A percentile compares a stretch with the other conserved stretches of the same genome.
Evolutionary conservation across 208 protist genomes (phyloP).

Genomic region (Tritrichomonas foetus): DNA sequence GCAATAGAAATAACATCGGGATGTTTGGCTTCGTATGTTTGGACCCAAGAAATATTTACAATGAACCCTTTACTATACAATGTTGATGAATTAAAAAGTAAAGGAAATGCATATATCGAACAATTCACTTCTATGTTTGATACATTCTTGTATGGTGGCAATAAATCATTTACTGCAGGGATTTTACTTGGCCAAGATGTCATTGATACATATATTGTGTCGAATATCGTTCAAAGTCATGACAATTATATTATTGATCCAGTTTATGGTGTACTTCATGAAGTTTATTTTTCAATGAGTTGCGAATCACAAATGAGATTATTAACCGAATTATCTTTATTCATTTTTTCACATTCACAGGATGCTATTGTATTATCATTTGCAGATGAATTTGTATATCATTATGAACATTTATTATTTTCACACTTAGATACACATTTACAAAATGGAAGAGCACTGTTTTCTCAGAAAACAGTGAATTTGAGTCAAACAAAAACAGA

Average conservation of each 20-base stretch:
- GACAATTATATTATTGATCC: neutral
- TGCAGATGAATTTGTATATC: neutral
- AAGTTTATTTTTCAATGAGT: neutral
- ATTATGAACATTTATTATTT: neutral
- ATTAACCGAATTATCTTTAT: neutral
- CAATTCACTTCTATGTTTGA: neutral
- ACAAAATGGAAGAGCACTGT: neutral
- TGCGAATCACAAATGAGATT: neutral
- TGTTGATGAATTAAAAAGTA: neutral
- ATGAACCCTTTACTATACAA: neutral
- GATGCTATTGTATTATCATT: neutral
- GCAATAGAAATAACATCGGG: neutral
- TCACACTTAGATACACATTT: neutral
- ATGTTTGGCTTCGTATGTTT: neutral
- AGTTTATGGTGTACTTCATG: neutral
- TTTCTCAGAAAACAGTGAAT: neutral
- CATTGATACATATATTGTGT: neutral
- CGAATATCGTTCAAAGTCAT: neutral
- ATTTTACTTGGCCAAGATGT: neutral
- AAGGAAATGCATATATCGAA: neutral
- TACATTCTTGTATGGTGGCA: neutral
- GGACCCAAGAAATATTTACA: neutral
- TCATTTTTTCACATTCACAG: neutral
- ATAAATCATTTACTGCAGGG: neutral
- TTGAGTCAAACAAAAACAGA: neutral